phyloP scores from a whole-genome alignment of 176 grass and related monocot genomes.

The Stipa capillata region DNA sequence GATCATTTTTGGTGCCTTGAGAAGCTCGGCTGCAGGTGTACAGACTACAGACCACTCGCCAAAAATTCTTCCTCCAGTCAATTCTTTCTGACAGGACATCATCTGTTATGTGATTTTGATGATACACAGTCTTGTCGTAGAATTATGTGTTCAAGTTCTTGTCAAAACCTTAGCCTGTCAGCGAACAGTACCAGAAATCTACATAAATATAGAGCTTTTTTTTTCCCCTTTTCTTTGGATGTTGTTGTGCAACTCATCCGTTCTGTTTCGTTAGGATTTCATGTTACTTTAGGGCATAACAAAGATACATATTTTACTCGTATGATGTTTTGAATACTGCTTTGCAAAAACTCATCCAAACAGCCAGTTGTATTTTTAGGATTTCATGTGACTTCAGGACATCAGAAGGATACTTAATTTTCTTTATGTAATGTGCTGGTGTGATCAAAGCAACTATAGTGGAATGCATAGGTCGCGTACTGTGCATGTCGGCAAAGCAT shows the following conservation, averaged over 20 bases:
- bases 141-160: conserved; percentile 17
- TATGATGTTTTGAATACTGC: neutral
- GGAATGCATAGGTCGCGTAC: no score
- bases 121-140: conserved; percentile 20
- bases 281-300: neutral
- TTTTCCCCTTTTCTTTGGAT: neutral
- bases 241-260: neutral
- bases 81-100: conserved; percentile 22
- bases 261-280: neutral
- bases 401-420: neutral
- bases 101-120: conserved; percentile 18
- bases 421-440: neutral
- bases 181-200: neutral
- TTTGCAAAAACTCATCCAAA: neutral
- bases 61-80: conserved; percentile 1
- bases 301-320: neutral
- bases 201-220: conserved; percentile 5
- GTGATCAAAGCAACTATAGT: neutral
- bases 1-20: conserved; percentile 20
- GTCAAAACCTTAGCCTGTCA: neutral
- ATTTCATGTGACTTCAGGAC: neutral
- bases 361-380: neutral
- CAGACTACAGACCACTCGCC: neutral
- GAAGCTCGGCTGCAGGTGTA: conserved; percentile 4
- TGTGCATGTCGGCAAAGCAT: neutral